A percentile compares a stretch with the other conserved stretches of the same genome.
These are phyloP conservation scores for Beauveria caledonica DNA, from an alignment of 2,329 filamentous ascomycete genomes.

Conservation along the genomic window DNA sequence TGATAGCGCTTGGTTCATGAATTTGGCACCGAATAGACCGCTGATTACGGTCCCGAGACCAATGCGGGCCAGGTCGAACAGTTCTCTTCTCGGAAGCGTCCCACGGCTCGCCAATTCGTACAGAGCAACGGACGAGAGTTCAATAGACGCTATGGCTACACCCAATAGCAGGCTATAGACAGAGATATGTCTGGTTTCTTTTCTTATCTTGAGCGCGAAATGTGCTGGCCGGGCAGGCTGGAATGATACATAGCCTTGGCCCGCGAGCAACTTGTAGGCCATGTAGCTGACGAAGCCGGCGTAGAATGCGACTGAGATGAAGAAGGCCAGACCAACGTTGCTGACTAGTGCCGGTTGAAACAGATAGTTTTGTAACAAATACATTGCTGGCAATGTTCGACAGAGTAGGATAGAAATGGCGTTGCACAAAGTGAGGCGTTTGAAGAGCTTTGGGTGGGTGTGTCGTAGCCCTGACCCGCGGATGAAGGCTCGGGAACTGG, in stretches of 20 bases:
- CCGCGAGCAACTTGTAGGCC: neutral
- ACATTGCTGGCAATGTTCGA: neutral
- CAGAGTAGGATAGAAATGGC: neutral
- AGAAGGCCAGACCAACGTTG: neutral
- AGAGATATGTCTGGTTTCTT: neutral
- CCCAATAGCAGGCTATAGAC: slow-evolving; percentile 7
- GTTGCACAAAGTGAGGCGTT: neutral
- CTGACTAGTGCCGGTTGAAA: neutral
- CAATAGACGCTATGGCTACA: neutral
- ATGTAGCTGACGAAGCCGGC: neutral
- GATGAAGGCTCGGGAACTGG: slow-evolving; percentile 7
- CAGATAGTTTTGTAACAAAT: neutral
- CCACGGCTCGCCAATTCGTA: neutral
- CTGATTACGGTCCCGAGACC: neutral
- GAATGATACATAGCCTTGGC: neutral
- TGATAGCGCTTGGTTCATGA: neutral
- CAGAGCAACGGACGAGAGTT: neutral
- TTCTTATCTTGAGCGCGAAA: neutral
- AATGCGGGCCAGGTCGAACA: neutral
- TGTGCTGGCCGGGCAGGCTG: neutral
- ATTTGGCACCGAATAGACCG: slow-evolving; percentile 3
- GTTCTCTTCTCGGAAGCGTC: neutral
- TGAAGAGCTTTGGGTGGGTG: neutral
- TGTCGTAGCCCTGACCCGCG: slow-evolving; percentile 2
- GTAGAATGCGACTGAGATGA: neutral